Conservation (phyloP, 1,284 basidiomycete genomes). For the Cryptococcus sp. region DNA sequence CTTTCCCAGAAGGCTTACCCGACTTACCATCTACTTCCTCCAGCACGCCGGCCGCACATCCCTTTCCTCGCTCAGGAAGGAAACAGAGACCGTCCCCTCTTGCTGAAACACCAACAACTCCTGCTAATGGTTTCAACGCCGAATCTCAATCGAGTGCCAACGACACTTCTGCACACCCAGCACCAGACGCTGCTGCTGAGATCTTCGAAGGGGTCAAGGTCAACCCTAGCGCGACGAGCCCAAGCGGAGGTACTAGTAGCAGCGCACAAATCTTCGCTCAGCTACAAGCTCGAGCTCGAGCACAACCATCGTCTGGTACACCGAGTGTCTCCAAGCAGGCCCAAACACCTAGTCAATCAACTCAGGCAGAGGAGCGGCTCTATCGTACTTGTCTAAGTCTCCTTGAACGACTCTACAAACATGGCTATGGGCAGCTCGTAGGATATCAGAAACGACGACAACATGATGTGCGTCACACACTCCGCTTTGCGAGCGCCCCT, state of each 20-base stretch:
- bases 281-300: too few relatives aligned
- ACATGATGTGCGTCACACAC: slow-evolving; percentile 64
- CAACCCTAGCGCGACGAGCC: too few relatives aligned
- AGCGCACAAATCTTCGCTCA: too few relatives aligned
- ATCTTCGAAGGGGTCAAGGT: too few relatives aligned
- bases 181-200: too few relatives aligned
- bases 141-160: too few relatives aligned
- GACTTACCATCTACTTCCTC: slow-evolving; percentile 5
- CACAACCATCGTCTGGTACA: too few relatives aligned
- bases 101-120: slow-evolving; percentile 22
- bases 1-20: slow-evolving; percentile 22
- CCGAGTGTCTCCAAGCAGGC: too few relatives aligned
- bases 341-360: background rate
- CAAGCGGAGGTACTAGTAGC: too few relatives aligned
- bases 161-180: too few relatives aligned
- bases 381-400: slow-evolving; percentile 78
- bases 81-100: slow-evolving; percentile 37
- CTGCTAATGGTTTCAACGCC: background rate
- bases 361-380: slow-evolving; percentile 55
- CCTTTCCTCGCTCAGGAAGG: slow-evolving; percentile 2
- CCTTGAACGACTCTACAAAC: slow-evolving; percentile 77
- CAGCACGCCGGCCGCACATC: background rate
- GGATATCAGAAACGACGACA: slow-evolving; percentile 82
- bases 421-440: slow-evolving; percentile 76
- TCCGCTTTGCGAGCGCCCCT: background rate